phyloP scores from a whole-genome alignment of 2,329 filamentous ascomycete genomes.

The Phoma sp. region DNA sequence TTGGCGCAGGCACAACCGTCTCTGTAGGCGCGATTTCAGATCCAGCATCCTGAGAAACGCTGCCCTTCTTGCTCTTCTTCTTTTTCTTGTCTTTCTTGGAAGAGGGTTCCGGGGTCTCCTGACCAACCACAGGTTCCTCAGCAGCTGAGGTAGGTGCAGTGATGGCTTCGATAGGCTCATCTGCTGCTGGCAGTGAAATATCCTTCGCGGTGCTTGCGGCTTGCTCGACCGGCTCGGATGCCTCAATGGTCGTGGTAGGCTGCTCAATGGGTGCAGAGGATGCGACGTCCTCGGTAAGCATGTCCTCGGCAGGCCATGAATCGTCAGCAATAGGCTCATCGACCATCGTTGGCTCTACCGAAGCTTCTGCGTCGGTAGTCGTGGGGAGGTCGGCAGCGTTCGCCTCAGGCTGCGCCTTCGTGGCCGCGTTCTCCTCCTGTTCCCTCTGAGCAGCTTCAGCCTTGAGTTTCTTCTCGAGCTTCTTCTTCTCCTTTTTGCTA shows the following conservation, averaged over 20 bases:
- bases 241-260: not conserved
- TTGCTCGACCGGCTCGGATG: not conserved
- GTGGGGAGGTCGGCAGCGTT: not conserved
- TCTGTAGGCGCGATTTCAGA: not conserved
- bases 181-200: not conserved
- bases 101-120: constrained; percentile 15
- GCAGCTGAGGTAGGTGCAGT: not conserved
- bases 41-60: not conserved
- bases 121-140: not conserved
- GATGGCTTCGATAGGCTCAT: not conserved
- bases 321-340: constrained; percentile 1
- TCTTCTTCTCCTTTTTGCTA: constrained; percentile 39
- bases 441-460: constrained; percentile 41
- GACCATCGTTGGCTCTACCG: not conserved
- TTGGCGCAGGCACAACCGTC: not conserved
- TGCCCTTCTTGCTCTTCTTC: constrained; percentile 38
- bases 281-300: constrained; percentile 14
- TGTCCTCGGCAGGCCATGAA: constrained; percentile 11
- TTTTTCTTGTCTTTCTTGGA: constrained; percentile 39
- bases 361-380: not conserved
- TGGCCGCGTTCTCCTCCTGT: constrained; percentile 3
- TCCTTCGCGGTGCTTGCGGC: not conserved
- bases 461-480: constrained; percentile 47
- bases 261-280: constrained; percentile 3
- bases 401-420: not conserved